Percentiles rank a stretch among this genome's conserved stretches.
These are phyloP conservation scores for Rhododendron mucronatum DNA, from an alignment of 148 eudicot genomes.

Conservation along the genomic window DNA sequence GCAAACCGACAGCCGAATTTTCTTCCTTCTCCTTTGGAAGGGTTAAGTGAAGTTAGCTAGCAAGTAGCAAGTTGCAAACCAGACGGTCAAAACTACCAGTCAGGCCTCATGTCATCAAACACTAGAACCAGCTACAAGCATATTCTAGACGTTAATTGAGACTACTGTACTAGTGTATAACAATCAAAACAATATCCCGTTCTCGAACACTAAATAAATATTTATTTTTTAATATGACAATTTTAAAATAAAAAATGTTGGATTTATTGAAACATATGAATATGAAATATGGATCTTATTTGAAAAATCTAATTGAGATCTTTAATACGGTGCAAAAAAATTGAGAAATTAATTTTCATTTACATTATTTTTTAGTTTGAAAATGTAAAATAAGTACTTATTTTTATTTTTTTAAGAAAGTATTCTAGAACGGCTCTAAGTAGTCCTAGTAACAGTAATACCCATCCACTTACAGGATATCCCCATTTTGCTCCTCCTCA, in stretches of 20 bases:
- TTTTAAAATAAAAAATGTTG: too few species aligned
- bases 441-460: not conserved
- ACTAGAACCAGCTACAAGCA: not conserved
- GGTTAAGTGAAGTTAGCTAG: not conserved
- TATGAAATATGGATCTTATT: too few species aligned
- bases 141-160: not conserved
- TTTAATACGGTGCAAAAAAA: too few species aligned
- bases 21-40: not conserved
- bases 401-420: too few species aligned
- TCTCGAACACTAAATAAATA: too few species aligned
- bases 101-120: not conserved
- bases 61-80: not conserved
- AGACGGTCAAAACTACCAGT: slow-evolving; percentile 15
- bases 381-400: too few species aligned
- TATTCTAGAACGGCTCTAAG: too few species aligned
- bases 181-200: not conserved
- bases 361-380: too few species aligned
- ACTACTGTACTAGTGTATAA: not conserved
- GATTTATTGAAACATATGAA: too few species aligned
- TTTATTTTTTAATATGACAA: too few species aligned
- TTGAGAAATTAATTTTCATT: too few species aligned
- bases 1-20: not conserved
- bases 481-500: not conserved
- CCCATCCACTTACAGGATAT: not conserved
- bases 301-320: too few species aligned